These are phyloP conservation scores for Centaurea solstitialis DNA, from an alignment of 129 eudicot genomes.

Conservation along the genomic window DNA sequence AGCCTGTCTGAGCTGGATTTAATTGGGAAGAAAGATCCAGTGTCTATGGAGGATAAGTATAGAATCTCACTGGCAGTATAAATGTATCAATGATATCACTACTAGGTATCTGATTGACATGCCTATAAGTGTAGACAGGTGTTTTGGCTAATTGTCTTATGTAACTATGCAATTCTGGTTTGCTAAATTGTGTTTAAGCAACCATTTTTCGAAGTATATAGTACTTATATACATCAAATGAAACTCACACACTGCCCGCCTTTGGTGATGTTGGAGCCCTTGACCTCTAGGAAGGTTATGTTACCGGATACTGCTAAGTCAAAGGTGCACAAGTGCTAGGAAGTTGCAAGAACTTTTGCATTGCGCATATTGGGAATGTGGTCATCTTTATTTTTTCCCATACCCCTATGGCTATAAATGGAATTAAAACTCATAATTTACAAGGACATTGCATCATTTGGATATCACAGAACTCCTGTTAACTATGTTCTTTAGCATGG, in stretches of 20 bases:
- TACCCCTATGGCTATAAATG: not conserved
- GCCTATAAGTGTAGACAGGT: not conserved
- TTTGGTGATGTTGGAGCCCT: too few relatives aligned
- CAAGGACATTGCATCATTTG: not conserved
- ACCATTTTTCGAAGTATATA: not conserved
- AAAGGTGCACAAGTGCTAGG: not conserved
- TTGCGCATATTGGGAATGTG: not conserved
- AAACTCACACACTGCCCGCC: too few relatives aligned
- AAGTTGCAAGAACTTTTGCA: constrained; percentile 9
- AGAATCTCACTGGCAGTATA: constrained; percentile 7
- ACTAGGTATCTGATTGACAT: not conserved
- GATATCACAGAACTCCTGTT: not conserved
- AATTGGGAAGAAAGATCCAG: not conserved
- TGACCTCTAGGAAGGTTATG: too few relatives aligned
- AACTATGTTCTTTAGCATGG: not conserved
- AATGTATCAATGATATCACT: not conserved
- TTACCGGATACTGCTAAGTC: too few relatives aligned
- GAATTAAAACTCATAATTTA: not conserved
- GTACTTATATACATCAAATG: too few relatives aligned
- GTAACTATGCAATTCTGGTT: not conserved
- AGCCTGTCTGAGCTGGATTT: not conserved
- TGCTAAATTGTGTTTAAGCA: constrained; percentile 1
- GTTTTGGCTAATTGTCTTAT: not conserved
- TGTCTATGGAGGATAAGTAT: not conserved
- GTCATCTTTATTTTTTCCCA: not conserved